Evolutionary conservation across 1,284 basidiomycete species (phyloP).

Genomic region (Gomphus sp.): DNA sequence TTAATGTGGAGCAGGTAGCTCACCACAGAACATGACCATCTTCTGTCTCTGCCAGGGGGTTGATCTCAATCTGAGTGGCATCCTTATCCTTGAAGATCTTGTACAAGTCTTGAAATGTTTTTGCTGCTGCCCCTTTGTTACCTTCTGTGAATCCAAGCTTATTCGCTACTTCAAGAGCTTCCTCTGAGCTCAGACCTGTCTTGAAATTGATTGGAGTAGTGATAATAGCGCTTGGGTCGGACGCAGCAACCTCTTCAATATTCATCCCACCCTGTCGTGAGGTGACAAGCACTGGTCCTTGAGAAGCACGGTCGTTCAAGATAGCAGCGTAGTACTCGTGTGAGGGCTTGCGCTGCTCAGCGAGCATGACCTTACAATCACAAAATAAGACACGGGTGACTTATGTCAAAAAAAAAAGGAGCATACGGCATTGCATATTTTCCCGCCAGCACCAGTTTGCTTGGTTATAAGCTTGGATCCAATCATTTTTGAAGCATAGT

Average conservation of each 20-base stretch:
- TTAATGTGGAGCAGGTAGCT: constrained; percentile 17
- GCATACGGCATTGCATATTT: constrained; percentile 89
- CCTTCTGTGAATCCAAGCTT: constrained; percentile 84
- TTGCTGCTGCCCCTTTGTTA: constrained; percentile 75
- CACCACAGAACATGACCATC: constrained; percentile 94
- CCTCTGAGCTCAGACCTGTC: constrained; percentile 68
- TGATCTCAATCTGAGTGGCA: constrained; percentile 99
- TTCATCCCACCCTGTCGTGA: constrained; percentile 96
- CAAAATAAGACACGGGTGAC: constrained; percentile 1
- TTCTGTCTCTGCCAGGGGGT: constrained; percentile 92
- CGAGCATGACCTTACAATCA: constrained; percentile 81
- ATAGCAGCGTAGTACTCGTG: constrained; percentile 99
- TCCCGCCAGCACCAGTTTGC: constrained; percentile 91
- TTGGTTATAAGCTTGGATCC: constrained; percentile 97
- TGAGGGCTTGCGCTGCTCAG: constrained; percentile 86
- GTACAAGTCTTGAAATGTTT: constrained; percentile 93
- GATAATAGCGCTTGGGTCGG: constrained; percentile 93
- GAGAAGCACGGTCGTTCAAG: constrained; percentile 88
- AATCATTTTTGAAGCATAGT: constrained; percentile 89
- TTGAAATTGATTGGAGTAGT: constrained; percentile 90
- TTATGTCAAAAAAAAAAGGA: background rate
- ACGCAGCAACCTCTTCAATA: constrained; percentile 99
- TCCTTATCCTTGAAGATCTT: constrained; percentile 98
- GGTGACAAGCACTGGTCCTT: constrained; percentile 89
- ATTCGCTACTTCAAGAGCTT: constrained; percentile 75